phyloP scores from a whole-genome alignment of 148 eudicot species.

The Cornus controversa region DNA sequence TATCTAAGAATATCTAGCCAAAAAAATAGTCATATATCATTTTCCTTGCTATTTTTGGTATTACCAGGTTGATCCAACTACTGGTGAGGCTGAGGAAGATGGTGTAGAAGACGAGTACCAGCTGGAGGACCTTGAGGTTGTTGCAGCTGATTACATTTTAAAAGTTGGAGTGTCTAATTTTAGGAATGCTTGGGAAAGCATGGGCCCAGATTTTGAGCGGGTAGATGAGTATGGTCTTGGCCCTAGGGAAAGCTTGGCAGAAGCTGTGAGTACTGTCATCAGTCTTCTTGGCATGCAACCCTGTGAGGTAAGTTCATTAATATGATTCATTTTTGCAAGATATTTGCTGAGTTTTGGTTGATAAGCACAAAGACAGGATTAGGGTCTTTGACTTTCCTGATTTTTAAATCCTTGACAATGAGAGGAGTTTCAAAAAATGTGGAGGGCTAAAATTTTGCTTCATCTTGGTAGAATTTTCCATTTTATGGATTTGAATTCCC shows the following conservation, averaged over 20 bases:
- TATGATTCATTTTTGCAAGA: background rate
- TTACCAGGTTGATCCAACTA: conserved; percentile 85
- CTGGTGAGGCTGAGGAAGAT: conserved; percentile 96
- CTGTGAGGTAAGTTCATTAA: conserved; percentile 68
- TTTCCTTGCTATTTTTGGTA: conserved; percentile 7
- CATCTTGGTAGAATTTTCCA: background rate
- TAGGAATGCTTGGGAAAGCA: conserved; percentile 95
- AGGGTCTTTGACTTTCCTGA: background rate
- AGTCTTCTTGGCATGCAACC: conserved; percentile 97
- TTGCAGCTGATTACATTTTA: conserved; percentile 87
- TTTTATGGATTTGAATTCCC: background rate
- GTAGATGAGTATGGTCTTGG: conserved; percentile 98
- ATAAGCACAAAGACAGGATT: background rate
- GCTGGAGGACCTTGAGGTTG: conserved; percentile 90
- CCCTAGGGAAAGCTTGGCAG: conserved; percentile 83
- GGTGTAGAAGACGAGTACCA: conserved; percentile 97
- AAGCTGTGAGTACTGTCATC: conserved; percentile 83
- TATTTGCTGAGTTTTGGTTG: background rate
- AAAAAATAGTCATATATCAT: background rate
- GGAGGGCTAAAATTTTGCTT: background rate
- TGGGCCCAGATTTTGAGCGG: conserved; percentile 72
- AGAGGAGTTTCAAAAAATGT: background rate
- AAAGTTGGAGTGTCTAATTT: conserved; percentile 90
- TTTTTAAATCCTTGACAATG: background rate
- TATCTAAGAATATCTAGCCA: background rate